Percentiles rank a stretch among this genome's conserved stretches.
These are phyloP conservation scores for Fraxinus sp. DNA, from an alignment of 305 asterid genomes.

Conservation along the genomic window DNA sequence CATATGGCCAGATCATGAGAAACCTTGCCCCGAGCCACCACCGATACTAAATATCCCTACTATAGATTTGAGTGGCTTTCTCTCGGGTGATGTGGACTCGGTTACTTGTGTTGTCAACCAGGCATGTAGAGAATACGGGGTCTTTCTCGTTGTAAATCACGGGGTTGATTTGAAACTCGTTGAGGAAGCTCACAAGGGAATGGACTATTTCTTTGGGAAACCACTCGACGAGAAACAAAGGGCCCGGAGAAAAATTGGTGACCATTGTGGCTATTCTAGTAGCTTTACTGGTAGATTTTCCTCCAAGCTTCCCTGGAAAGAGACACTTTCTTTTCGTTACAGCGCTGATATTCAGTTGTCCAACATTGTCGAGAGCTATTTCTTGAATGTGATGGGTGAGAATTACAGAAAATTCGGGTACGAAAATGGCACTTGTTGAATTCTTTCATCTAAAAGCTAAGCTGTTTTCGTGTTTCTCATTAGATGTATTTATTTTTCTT, in stretches of 20 bases:
- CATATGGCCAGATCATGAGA: slow-evolving; percentile 77
- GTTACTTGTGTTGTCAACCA: slow-evolving; percentile 37
- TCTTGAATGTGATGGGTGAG: slow-evolving; percentile 53
- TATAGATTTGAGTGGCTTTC: slow-evolving; percentile 48
- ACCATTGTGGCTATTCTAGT: slow-evolving; percentile 72
- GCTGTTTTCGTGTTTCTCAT: neutral
- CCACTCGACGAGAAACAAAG: slow-evolving; percentile 53
- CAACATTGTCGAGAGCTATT: slow-evolving; percentile 32
- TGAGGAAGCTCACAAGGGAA: slow-evolving; percentile 40
- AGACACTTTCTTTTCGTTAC: slow-evolving; percentile 62
- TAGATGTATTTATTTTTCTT: neutral
- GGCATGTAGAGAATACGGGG: slow-evolving; percentile 69
- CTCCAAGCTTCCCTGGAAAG: slow-evolving; percentile 84
- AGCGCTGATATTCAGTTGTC: slow-evolving; percentile 33
- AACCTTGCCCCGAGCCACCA: slow-evolving; percentile 44
- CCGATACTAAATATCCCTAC: slow-evolving; percentile 59
- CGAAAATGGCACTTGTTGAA: neutral
- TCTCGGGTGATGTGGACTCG: slow-evolving; percentile 47
- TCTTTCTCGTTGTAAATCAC: slow-evolving; percentile 64
- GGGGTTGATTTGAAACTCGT: slow-evolving; percentile 60
- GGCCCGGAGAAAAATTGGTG: slow-evolving; percentile 54
- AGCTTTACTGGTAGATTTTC: slow-evolving; percentile 71
- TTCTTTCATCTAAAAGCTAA: neutral
- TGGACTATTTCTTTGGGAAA: slow-evolving; percentile 41
- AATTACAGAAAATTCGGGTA: slow-evolving; percentile 59